Evolutionary conservation across 352 stramenopile genomes (phyloP), one percentile per base, ranked within the genome.

Genomic region (Pythium sukuiense): DNA sequence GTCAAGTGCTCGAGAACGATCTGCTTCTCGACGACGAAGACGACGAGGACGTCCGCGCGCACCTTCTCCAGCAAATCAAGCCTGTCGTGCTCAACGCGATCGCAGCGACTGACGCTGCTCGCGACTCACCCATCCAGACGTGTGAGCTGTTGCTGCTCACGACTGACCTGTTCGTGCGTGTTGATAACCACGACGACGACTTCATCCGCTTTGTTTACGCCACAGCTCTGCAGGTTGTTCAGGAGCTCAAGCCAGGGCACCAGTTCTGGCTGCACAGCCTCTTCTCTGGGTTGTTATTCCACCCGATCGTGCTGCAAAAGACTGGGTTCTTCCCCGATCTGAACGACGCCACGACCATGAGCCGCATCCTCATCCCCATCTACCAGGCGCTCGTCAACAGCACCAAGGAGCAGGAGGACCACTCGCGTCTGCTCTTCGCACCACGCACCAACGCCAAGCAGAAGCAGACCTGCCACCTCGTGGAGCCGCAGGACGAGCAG

Each of bases 331-430:
- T 92, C 41, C 55, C 48, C 2, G 76, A 82, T 1, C 61, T 76
- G 49, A 32, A 45, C 13, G 81, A 88, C 39, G 80, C 79, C 0
- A 70, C 37, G 11, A 65, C 73, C 2, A 85, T 90, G 72, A 79
- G 76, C 45, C 76, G 69, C 26, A 73, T 88, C 39, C 56, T 92
- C 29, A 67, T 81, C 39, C 83, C 83, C 13, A 85, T 92, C 39
- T 92, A 92, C 43, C 73, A 90, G 43, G 83, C 83, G 27, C 67
- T 92, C 0, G 70, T 92, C 29, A 88, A 81, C 55, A 75, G 70
- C n/a, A 78, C 76, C 6, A 59, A 45, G n/a, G 76, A 79, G n/a
- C 77, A 88, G 35, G 83, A 92, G 67, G 56, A 56, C 3, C 81
- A 92, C 60, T 87, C 79, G 1, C 65, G 33, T 0, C 71, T 69